A percentile compares a stretch with the other conserved stretches of the same genome.
Evolutionary conservation across 495 filamentous ascomycete species (phyloP).

Genomic region (Aspergillus mulundensis): DNA sequence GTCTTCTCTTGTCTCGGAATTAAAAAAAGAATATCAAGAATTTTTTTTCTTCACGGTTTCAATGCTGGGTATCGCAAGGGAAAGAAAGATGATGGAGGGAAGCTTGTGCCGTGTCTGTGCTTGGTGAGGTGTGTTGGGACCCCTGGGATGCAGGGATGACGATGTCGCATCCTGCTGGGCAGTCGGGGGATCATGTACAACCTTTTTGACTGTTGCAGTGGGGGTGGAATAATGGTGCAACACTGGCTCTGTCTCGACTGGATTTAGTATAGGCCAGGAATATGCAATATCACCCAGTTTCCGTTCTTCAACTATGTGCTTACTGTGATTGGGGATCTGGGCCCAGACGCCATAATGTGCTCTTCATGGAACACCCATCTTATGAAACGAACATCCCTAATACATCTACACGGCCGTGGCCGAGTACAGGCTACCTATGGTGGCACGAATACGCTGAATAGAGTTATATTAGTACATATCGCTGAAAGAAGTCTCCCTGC

Average conservation of each 20-base stretch:
- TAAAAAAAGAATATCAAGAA: slow-evolving; percentile 5
- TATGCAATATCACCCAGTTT: slow-evolving; percentile 32
- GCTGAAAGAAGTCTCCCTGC: not conserved
- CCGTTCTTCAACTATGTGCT: slow-evolving; percentile 11
- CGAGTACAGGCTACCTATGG: too few relatives aligned
- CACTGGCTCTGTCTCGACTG: slow-evolving; percentile 26
- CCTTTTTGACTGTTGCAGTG: slow-evolving; percentile 20
- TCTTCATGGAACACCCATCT: not conserved
- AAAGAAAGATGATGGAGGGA: slow-evolving; percentile 24
- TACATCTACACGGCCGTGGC: not conserved
- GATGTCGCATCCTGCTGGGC: not conserved
- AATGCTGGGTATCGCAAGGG: slow-evolving; percentile 7
- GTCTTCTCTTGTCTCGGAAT: slow-evolving; percentile 15
- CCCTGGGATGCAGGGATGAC: not conserved
- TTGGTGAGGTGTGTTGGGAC: slow-evolving; percentile 17
- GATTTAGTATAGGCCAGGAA: slow-evolving; percentile 33
- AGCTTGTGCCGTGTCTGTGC: slow-evolving; percentile 12
- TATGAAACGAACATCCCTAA: not conserved
- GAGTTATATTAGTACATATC: slow-evolving; percentile 4
- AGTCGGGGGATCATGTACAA: slow-evolving; percentile 1
- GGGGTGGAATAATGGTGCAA: slow-evolving; percentile 19
- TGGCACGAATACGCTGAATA: not conserved
- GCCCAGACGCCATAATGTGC: not conserved
- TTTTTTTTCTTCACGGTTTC: not conserved
- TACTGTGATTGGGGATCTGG: not conserved